phyloP scores from a whole-genome alignment of 2,329 filamentous ascomycete genomes.

The Epichloe aotearoae region DNA sequence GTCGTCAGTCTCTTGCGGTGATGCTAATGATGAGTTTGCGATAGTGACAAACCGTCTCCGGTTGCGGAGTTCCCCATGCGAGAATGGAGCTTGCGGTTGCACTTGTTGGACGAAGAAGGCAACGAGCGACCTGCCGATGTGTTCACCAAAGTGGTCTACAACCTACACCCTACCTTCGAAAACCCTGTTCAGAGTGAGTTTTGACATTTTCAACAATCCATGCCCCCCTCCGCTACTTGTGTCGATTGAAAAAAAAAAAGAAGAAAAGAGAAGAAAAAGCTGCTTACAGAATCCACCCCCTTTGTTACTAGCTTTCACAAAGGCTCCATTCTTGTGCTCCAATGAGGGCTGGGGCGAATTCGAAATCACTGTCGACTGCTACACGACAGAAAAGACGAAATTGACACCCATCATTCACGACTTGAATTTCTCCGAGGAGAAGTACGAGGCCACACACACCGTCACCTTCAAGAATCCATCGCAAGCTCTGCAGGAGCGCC shows the following conservation, averaged over 20 bases:
- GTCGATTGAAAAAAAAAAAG: background rate
- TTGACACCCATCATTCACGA: conserved; percentile 65
- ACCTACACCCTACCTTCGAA: conserved; percentile 86
- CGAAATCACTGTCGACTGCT: conserved; percentile 78
- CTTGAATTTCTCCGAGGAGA: conserved; percentile 72
- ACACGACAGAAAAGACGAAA: conserved; percentile 77
- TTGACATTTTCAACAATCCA: background rate
- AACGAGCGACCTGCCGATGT: conserved; percentile 70
- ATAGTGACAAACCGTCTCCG: conserved; percentile 65
- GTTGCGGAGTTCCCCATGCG: conserved; percentile 86
- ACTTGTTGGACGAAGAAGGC: conserved; percentile 71
- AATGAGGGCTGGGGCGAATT: conserved; percentile 99
- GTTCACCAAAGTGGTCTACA: conserved; percentile 88
- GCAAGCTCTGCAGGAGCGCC: conserved; percentile 61
- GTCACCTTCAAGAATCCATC: conserved; percentile 90
- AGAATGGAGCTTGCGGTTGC: conserved; percentile 79
- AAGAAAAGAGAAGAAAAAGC: background rate
- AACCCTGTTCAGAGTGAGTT: conserved; percentile 71
- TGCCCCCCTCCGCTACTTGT: background rate
- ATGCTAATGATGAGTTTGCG: conserved; percentile 5
- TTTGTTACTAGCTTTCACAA: conserved; percentile 51
- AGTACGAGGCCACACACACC: conserved; percentile 71
- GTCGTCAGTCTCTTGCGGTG: background rate
- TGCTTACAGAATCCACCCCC: background rate
- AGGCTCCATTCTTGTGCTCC: conserved; percentile 74